These are phyloP conservation scores for Beauveria pseudobassiana DNA, from an alignment of 2,329 filamentous ascomycete genomes.

Conservation along the genomic window DNA sequence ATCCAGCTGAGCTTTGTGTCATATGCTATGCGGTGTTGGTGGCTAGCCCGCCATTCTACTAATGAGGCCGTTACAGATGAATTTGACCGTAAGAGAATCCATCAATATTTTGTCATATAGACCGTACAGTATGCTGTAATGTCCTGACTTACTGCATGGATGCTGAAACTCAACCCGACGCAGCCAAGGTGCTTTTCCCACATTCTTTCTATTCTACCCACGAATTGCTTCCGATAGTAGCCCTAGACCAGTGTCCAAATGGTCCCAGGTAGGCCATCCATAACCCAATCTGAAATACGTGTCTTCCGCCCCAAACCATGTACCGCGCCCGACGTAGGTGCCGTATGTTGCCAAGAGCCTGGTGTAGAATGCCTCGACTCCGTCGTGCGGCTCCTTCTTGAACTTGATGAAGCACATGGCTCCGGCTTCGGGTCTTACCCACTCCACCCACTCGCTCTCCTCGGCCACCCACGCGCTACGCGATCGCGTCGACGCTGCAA, in stretches of 20 bases:
- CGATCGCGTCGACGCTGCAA: constrained; percentile 17
- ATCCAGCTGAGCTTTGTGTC: no score
- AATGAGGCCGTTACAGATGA: no score
- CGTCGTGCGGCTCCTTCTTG: constrained; percentile 16
- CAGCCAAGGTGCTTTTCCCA: no score
- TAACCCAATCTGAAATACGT: constrained; percentile 19
- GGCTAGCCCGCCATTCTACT: no score
- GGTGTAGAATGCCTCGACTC: constrained; percentile 15
- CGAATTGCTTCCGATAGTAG: constrained; percentile 16
- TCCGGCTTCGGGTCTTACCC: constrained; percentile 18
- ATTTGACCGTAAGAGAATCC: no score
- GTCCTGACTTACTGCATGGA: no score
- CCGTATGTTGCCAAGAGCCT: constrained; percentile 15
- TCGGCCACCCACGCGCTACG: constrained; percentile 17
- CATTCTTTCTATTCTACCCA: not conserved
- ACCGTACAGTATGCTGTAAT: no score
- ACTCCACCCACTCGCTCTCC: constrained; percentile 18
- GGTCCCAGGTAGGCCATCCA: constrained; percentile 18
- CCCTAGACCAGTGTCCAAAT: constrained; percentile 17
- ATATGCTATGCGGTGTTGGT: no score
- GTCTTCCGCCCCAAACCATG: constrained; percentile 20
- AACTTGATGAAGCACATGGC: constrained; percentile 20
- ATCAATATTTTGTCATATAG: no score
- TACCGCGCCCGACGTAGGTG: constrained; percentile 19
- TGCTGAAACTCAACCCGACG: no score